Evolutionary conservation across 805 yeast genomes (phyloP).

Genomic region (Kodamaea laetipori): DNA sequence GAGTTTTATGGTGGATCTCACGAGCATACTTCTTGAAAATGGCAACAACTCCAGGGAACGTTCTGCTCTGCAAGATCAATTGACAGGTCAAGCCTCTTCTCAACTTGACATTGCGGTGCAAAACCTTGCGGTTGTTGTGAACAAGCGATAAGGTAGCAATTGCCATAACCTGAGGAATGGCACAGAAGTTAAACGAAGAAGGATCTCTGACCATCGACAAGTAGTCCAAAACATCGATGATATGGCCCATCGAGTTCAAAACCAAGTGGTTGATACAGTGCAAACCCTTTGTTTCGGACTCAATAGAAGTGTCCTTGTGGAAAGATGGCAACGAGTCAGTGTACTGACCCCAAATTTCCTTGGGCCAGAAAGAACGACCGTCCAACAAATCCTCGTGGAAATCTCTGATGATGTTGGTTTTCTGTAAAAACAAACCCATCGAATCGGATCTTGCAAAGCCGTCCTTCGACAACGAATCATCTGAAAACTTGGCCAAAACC

Average conservation of each 20-base stretch:
- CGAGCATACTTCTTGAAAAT: constrained; percentile 76
- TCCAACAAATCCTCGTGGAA: constrained; percentile 89
- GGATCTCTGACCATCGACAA: constrained; percentile 77
- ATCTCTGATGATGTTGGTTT: constrained; percentile 94
- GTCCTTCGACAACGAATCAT: constrained; percentile 47
- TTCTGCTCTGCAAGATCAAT: constrained; percentile 71
- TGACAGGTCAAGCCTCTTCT: constrained; percentile 85
- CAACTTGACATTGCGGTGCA: constrained; percentile 76
- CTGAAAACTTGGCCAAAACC: constrained; percentile 72
- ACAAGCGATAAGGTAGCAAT: constrained; percentile 89
- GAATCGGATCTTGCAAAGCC: constrained; percentile 66
- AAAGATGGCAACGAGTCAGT: constrained; percentile 66
- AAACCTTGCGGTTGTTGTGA: constrained; percentile 75
- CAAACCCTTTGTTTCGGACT: constrained; percentile 59
- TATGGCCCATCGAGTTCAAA: constrained; percentile 76
- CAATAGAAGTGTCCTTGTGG: constrained; percentile 34
- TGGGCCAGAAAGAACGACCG: constrained; percentile 95
- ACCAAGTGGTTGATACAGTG: constrained; percentile 81
- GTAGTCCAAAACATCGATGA: constrained; percentile 72
- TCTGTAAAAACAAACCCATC: constrained; percentile 95
- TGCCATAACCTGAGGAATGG: constrained; percentile 99
- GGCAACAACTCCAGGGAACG: constrained; percentile 72
- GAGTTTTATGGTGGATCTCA: constrained; percentile 74
- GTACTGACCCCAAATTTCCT: constrained; percentile 87
- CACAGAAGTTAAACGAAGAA: constrained; percentile 85